Percentiles rank a stretch among this genome's conserved stretches.
phyloP scores from a whole-genome alignment of 2,329 filamentous ascomycete species.

The Teratosphaeriaceae sp. region DNA sequence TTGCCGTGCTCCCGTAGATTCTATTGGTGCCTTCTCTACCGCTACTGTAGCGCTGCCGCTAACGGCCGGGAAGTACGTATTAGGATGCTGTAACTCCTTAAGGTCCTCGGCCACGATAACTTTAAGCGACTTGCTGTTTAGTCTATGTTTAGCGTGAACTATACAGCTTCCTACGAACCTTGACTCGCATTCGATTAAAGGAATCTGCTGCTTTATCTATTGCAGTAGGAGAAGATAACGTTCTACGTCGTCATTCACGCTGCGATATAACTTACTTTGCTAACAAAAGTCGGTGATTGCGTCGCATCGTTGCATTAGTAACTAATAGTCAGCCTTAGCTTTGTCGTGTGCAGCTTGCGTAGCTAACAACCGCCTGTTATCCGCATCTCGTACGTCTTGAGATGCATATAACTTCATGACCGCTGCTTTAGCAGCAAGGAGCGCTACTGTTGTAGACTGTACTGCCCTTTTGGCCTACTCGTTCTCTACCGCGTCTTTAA shows the following conservation, averaged over 20 bases:
- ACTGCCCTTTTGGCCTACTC: not conserved
- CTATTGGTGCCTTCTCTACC: not conserved
- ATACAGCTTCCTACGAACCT: not conserved
- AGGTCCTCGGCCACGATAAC: not conserved
- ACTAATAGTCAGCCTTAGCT: not conserved
- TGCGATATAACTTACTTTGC: not conserved
- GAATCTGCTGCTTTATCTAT: conserved; percentile 4
- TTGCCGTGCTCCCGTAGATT: not conserved
- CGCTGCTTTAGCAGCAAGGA: not conserved
- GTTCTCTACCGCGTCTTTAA: not conserved
- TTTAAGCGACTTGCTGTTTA: not conserved
- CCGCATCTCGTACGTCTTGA: not conserved
- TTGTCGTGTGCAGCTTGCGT: not conserved
- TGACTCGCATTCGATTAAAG: not conserved
- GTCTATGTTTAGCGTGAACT: not conserved
- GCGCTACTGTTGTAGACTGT: not conserved
- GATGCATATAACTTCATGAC: not conserved
- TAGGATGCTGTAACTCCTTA: not conserved
- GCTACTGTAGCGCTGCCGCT: not conserved
- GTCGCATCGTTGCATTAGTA: not conserved
- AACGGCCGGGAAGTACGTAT: not conserved
- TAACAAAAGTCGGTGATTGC: not conserved
- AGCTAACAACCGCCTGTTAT: not conserved
- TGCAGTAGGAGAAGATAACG: not conserved
- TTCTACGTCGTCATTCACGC: not conserved